phyloP scores from a whole-genome alignment of 2,329 filamentous ascomycete species.

The Plenodomus lindquistii region DNA sequence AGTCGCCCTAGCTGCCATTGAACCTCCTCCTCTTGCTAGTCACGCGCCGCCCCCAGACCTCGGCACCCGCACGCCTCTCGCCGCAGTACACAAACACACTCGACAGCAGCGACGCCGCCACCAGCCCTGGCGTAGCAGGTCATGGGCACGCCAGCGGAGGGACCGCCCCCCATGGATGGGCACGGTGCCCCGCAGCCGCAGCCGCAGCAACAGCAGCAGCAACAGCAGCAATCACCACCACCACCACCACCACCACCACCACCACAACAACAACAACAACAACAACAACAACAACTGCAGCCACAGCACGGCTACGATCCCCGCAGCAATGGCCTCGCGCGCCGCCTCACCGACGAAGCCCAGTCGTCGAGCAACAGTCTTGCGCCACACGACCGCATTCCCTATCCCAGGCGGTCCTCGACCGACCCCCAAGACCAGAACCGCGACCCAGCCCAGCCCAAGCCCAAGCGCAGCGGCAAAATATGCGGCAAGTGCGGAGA shows the following conservation, averaged over 20 bases:
- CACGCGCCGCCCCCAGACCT: slow-evolving; percentile 10
- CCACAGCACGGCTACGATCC: slow-evolving; percentile 34
- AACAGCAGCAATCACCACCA: neutral
- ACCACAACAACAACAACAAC: no score
- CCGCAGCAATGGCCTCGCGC: slow-evolving; percentile 34
- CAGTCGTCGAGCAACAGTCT: slow-evolving; percentile 27
- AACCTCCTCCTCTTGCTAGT: slow-evolving; percentile 5
- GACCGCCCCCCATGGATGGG: slow-evolving; percentile 39
- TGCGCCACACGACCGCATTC: slow-evolving; percentile 27
- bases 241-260: no score
- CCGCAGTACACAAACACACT: no score
- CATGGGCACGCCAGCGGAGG: slow-evolving; percentile 43
- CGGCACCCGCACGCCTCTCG: slow-evolving; percentile 10
- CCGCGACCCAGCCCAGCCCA: slow-evolving; percentile 11
- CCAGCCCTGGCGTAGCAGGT: slow-evolving; percentile 30
- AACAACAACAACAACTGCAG: no score
- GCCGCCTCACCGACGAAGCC: slow-evolving; percentile 37
- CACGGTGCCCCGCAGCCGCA: slow-evolving; percentile 24
- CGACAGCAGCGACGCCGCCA: slow-evolving; percentile 3
- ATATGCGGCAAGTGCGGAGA: slow-evolving; percentile 83
- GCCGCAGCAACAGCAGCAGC: neutral
- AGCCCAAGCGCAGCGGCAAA: slow-evolving; percentile 42
- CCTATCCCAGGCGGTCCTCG: slow-evolving; percentile 28
- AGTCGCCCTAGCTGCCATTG: slow-evolving; percentile 4
- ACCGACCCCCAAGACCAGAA: slow-evolving; percentile 36